These are phyloP conservation scores for Haplosporangium sp. DNA, from an alignment of 371 early-diverging fungal genomes.

Conservation along the genomic window DNA sequence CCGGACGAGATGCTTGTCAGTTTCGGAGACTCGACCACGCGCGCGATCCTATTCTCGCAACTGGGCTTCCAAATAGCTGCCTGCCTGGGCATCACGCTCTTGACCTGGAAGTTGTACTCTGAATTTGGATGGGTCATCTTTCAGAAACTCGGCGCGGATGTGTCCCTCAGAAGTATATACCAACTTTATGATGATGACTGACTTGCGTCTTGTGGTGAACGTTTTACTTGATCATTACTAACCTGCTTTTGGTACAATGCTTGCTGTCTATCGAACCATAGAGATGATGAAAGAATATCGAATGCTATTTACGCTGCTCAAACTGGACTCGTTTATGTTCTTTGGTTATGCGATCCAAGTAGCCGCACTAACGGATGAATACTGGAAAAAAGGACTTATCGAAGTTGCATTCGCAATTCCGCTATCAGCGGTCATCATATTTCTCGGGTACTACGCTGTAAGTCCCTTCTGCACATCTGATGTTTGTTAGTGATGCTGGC, in stretches of 20 bases:
- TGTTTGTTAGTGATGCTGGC: not conserved
- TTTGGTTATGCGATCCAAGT: conserved; percentile 48
- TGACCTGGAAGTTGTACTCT: conserved; percentile 43
- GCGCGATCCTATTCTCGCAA: conserved; percentile 29
- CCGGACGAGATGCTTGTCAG: conserved; percentile 7
- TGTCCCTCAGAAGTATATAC: conserved; percentile 39
- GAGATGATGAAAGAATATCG: conserved; percentile 54
- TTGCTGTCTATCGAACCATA: not conserved
- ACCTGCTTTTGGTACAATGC: not conserved
- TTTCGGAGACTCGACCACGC: conserved; percentile 24
- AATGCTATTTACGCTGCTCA: conserved; percentile 39
- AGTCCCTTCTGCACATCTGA: not conserved
- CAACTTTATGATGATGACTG: not conserved
- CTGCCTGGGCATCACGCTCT: conserved; percentile 25
- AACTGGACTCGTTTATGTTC: conserved; percentile 51
- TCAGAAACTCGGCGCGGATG: conserved; percentile 47
- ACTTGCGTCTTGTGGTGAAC: no score
- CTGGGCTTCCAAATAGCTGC: conserved; percentile 28
- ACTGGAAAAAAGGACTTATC: conserved; percentile 39
- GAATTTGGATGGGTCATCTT: conserved; percentile 53
- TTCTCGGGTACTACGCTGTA: conserved; percentile 38
- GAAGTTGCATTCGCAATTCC: conserved; percentile 47
- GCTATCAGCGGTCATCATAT: conserved; percentile 27
- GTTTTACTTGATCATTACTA: not conserved
- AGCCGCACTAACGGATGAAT: conserved; percentile 31